Percentiles rank a stretch among this genome's conserved stretches.
phyloP scores from a whole-genome alignment of 768 basidiomycete species.

The Grammothele lineata region DNA sequence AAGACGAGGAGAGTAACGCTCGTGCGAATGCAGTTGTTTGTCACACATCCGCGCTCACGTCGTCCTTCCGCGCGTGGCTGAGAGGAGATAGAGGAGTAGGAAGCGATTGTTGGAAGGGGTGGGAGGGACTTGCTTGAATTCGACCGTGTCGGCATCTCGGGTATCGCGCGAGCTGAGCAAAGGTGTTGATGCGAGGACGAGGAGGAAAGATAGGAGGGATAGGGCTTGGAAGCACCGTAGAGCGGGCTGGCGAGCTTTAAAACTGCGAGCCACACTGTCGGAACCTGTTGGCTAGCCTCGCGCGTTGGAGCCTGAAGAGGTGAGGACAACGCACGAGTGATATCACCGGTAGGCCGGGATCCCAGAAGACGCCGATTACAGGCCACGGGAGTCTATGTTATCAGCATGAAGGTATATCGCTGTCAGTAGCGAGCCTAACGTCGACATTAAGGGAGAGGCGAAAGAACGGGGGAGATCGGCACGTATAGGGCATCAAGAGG shows the following conservation, averaged over 20 bases:
- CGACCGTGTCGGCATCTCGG: not conserved
- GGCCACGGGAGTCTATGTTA: too few species aligned
- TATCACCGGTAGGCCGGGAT: too few species aligned
- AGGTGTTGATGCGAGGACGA: not conserved
- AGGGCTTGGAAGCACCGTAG: not conserved
- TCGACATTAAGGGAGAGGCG: too few species aligned
- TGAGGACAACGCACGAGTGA: slow-evolving; percentile 4
- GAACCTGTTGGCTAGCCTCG: too few species aligned
- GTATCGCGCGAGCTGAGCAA: slow-evolving; percentile 8
- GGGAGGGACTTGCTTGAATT: slow-evolving; percentile 6
- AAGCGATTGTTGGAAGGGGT: not conserved
- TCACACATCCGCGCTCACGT: not conserved
- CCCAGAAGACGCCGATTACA: too few species aligned
- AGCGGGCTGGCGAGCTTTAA: not conserved
- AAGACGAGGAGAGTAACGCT: slow-evolving; percentile 9
- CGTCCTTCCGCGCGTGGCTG: not conserved
- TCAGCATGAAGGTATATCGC: too few species aligned
- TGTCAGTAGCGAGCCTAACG: too few species aligned
- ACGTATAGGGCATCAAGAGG: too few species aligned
- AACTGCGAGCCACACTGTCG: too few species aligned
- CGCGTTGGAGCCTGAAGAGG: slow-evolving; percentile 11
- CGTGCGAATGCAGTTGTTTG: slow-evolving; percentile 9
- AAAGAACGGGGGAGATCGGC: too few species aligned
- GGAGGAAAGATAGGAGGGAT: not conserved
- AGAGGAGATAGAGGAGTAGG: not conserved